A percentile compares a stretch with the other conserved stretches of the same genome.
Conservation (phyloP, 192 early-diverging fungal species). For the Geranomyces michiganensis region DNA sequence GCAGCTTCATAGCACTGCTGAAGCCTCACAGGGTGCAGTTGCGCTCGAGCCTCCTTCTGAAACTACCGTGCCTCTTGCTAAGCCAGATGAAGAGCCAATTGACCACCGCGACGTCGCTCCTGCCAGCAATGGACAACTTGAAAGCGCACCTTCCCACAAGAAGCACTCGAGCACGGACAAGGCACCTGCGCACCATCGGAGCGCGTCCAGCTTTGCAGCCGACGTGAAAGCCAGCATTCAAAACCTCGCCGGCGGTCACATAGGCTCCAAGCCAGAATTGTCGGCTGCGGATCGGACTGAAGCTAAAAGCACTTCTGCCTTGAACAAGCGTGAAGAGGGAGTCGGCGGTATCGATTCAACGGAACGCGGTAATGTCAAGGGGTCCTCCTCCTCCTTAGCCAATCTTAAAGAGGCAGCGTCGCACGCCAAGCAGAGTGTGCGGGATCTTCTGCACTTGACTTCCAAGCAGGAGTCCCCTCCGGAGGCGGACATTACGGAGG, state of each 20-base stretch:
- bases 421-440: background rate
- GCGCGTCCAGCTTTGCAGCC: conserved; percentile 5
- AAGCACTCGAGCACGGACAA: background rate
- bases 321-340: too few relatives aligned
- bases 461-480: too few relatives aligned
- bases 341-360: too few relatives aligned
- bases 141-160: background rate
- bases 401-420: too few relatives aligned
- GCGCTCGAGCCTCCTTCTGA: background rate
- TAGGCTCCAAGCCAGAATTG: background rate
- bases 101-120: background rate
- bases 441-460: background rate
- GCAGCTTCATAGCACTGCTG: too few relatives aligned
- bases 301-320: too few relatives aligned
- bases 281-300: too few relatives aligned
- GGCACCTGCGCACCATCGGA: background rate
- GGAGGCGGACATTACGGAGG: too few relatives aligned
- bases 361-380: too few relatives aligned
- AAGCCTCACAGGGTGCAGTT: too few relatives aligned
- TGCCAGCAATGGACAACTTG: background rate
- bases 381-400: too few relatives aligned
- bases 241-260: conserved; percentile 3
- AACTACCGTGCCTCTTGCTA: background rate
- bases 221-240: conserved; percentile 24
- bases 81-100: background rate